phyloP scores from a whole-genome alignment of 2,329 filamentous ascomycete genomes.

The Colletotrichum agaves region DNA sequence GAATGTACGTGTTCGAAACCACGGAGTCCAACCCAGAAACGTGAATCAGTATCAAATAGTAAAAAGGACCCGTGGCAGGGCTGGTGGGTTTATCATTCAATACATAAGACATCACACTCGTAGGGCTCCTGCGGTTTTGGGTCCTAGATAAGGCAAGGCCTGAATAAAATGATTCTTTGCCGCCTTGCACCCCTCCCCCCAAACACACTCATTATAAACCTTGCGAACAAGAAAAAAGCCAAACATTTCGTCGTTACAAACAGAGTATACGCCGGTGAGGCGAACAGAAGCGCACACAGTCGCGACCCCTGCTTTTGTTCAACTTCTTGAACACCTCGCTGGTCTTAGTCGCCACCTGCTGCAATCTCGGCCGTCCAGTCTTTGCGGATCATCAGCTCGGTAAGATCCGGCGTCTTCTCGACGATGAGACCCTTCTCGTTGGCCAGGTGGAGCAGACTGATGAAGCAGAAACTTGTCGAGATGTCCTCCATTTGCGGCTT shows the following conservation, averaged over 20 bases:
- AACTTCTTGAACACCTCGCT: not conserved
- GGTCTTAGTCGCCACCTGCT: conserved; percentile 50
- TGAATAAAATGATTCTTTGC: conserved; percentile 9
- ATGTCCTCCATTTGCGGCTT: conserved; percentile 91
- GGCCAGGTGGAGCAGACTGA: conserved; percentile 88
- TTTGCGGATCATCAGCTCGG: conserved; percentile 70
- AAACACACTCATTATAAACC: conserved; percentile 14
- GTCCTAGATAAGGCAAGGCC: not conserved
- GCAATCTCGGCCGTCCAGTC: conserved; percentile 70
- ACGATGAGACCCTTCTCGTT: conserved; percentile 92
- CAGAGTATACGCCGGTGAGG: not conserved
- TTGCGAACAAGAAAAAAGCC: not conserved
- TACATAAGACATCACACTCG: conserved; percentile 20
- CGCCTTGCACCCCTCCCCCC: no score
- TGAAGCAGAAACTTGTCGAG: conserved; percentile 93
- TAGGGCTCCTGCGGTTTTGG: not conserved
- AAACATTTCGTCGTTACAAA: conserved; percentile 29
- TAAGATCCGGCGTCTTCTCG: conserved; percentile 68
- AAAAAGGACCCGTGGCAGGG: not conserved
- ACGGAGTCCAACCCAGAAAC: no score
- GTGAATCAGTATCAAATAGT: no score
- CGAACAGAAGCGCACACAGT: not conserved
- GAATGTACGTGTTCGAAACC: no score
- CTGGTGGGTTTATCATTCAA: conserved; percentile 7
- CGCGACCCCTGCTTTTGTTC: not conserved